Percentiles rank a stretch among this genome's conserved stretches.
phyloP scores from a whole-genome alignment of 2,329 filamentous ascomycete genomes.

The Claviceps digitariae region DNA sequence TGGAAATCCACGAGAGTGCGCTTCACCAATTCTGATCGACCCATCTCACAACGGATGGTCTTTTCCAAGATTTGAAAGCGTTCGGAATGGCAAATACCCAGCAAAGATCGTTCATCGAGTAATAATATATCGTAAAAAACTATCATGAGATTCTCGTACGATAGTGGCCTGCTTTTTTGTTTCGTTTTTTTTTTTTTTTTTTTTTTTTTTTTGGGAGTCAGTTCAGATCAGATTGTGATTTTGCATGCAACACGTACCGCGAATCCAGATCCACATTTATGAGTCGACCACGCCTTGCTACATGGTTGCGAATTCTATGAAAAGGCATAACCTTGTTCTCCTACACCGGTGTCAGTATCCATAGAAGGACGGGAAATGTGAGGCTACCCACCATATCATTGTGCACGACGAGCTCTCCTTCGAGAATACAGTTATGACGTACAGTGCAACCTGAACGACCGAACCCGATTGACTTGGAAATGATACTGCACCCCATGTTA shows the following conservation, averaged over 20 bases:
- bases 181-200: neutral
- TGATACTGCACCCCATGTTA: conserved; percentile 25
- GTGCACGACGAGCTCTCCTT: conserved; percentile 74
- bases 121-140: conserved; percentile 46
- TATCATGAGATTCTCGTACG: conserved; percentile 46
- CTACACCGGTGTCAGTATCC: conserved; percentile 15
- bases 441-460: conserved; percentile 45
- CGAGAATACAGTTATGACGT: conserved; percentile 56
- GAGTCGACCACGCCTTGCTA: conserved; percentile 57
- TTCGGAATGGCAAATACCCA: conserved; percentile 40
- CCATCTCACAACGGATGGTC: conserved; percentile 37
- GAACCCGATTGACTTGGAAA: conserved; percentile 52
- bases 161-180: conserved; percentile 23
- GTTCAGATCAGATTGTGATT: neutral
- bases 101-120: conserved; percentile 37
- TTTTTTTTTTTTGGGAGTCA: neutral
- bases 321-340: conserved; percentile 57
- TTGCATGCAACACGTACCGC: conserved; percentile 29
- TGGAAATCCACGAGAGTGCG: conserved; percentile 56
- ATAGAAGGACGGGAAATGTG: neutral
- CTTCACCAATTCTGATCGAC: conserved; percentile 53
- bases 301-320: conserved; percentile 69
- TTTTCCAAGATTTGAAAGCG: conserved; percentile 46
- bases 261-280: conserved; percentile 58
- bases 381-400: conserved; percentile 39